phyloP scores from a whole-genome alignment of 164 flowering plant genomes.

The Nelumbo lutea region DNA sequence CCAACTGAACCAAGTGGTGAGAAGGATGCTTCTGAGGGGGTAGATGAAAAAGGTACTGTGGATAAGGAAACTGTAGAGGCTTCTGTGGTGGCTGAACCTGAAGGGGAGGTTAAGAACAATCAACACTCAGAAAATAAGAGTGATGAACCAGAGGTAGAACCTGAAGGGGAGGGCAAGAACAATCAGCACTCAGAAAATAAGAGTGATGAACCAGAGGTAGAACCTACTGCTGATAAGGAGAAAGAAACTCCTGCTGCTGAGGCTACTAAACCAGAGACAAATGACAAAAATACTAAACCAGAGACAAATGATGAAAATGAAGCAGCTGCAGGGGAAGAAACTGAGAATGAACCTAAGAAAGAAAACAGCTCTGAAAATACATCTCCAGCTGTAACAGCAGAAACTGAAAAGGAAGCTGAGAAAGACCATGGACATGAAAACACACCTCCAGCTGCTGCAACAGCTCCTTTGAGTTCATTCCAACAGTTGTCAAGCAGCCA shows the following conservation, averaged over 20 bases:
- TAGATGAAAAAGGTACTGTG: slow-evolving; percentile 18
- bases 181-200: slow-evolving; percentile 25
- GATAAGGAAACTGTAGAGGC: slow-evolving; percentile 21
- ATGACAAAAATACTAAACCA: background rate
- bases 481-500: slow-evolving; percentile 77
- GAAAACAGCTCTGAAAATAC: slow-evolving; percentile 13
- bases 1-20: slow-evolving; percentile 16
- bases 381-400: slow-evolving; percentile 7
- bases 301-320: slow-evolving; percentile 9
- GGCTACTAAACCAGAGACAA: slow-evolving; percentile 13
- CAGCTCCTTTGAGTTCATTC: slow-evolving; percentile 60
- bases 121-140: slow-evolving; percentile 26
- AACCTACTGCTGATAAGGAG: slow-evolving; percentile 27
- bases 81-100: slow-evolving; percentile 5
- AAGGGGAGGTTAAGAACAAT: slow-evolving; percentile 23
- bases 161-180: slow-evolving; percentile 23
- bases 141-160: slow-evolving; percentile 26
- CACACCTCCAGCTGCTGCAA: slow-evolving; percentile 24
- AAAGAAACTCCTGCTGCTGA: slow-evolving; percentile 11
- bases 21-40: slow-evolving; percentile 20
- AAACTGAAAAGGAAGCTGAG: slow-evolving; percentile 15
- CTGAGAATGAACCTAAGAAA: slow-evolving; percentile 11
- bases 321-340: slow-evolving; percentile 8
- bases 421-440: slow-evolving; percentile 24
- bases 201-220: slow-evolving; percentile 25